These are phyloP conservation scores for Petasospora rhodanensis DNA, from an alignment of 1,139 yeast species.

Conservation along the genomic window DNA sequence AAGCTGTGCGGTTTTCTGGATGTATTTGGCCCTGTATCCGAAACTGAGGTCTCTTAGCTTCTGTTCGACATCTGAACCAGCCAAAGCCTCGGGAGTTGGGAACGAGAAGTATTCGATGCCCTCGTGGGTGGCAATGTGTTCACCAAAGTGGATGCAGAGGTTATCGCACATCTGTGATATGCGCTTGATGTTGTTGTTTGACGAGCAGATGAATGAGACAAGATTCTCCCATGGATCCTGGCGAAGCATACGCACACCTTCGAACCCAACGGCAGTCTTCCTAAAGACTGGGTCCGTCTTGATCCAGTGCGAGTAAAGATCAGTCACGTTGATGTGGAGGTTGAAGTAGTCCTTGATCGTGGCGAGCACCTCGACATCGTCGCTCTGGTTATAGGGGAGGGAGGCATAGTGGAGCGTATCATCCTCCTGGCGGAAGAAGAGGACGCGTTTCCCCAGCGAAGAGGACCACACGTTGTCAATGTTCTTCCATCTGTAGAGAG, in stretches of 20 bases:
- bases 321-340: conserved; percentile 47
- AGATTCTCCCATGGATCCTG: conserved; percentile 98
- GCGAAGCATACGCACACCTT: conserved; percentile 76
- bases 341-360: conserved; percentile 64
- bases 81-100: conserved; percentile 57
- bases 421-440: conserved; percentile 49
- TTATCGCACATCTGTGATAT: conserved; percentile 91
- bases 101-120: conserved; percentile 65
- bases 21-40: conserved; percentile 91
- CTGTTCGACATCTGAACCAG: conserved; percentile 36
- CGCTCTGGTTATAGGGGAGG: too few relatives aligned
- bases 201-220: conserved; percentile 85
- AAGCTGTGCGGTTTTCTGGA: conserved; percentile 66
- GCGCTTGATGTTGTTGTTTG: conserved; percentile 92
- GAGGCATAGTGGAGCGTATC: conserved; percentile 17
- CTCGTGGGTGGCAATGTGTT: conserved; percentile 48
- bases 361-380: conserved; percentile 33
- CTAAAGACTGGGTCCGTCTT: conserved; percentile 46
- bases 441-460: conserved; percentile 42
- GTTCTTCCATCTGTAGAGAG: conserved; percentile 49
- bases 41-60: conserved; percentile 51
- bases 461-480: conserved; percentile 59
- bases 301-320: conserved; percentile 61
- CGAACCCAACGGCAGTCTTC: conserved; percentile 34
- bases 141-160: conserved; percentile 70